Base-by-base conservation (phyloP, 257 asterid species). In the Parsonsia alboflavescens region DNA sequence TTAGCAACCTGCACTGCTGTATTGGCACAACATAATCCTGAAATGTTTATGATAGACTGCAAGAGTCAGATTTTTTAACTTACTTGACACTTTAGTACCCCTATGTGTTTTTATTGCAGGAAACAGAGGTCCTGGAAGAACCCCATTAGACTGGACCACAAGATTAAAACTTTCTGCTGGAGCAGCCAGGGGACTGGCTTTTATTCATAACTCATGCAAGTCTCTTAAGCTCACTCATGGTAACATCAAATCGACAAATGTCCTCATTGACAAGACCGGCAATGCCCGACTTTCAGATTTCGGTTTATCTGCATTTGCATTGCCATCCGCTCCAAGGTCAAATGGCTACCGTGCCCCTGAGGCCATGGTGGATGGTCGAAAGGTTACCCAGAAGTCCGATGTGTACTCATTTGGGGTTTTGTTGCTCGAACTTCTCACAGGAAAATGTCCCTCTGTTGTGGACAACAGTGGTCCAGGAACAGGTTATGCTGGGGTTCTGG, bases 61-160 rank as follows among this genome's bases (percentile, higher is more conserved):
- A 74, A 10, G 11, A 5, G 15, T 44, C 6, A 15, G 4, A 2
- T 16, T 46, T 76, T 24, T 33, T 53, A 41, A n/a, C 24, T 49
- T 26, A 7, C 21, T 42, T 41, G 72, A 53, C 17, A 28, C 3
- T 19, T 73, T 68, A 48, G 57, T n/a, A 24, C 13, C 7, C 26
- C 24, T 11, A 33, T 52, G 28, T 42, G 28, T 49, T 66, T 28
- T 62, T 81, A 30, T 68, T 46, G 66, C 84, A 94, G 99, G 99
- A 59, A 94, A 90, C 49, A 79, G 99, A 81, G 99, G 99, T 13
- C 97, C 99, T 0, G 99, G 99, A 45, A 80, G 99, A 81, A 89
- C 97, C 42, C 99, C 98, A 12, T 71, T 94, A 67, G 98, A 94
- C 88, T 94, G 99, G 99, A 89, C 93, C 75, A 86, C 91, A 1